Evolutionary conservation across 176 grass and related monocot genomes (phyloP).

Genomic region (Chrysopogon serrulatus): DNA sequence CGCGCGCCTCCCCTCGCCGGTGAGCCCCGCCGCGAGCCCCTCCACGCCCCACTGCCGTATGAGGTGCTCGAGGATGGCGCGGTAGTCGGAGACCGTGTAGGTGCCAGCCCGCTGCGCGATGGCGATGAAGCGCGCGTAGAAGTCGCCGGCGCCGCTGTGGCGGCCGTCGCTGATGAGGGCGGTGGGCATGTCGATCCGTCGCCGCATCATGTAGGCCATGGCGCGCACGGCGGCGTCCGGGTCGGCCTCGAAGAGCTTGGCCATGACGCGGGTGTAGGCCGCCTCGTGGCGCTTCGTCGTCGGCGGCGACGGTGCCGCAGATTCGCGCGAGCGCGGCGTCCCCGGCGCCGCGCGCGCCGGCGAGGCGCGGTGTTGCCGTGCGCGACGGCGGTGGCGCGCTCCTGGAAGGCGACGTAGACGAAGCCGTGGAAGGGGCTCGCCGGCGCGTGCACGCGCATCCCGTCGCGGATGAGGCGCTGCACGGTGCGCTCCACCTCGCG

Average conservation of each 20-base stretch:
- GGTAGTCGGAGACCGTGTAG: constrained; percentile 71
- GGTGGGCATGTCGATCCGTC: constrained; percentile 58
- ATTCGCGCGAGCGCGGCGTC: constrained; percentile 43
- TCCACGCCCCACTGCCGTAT: constrained; percentile 50
- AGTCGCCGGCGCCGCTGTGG: constrained; percentile 10
- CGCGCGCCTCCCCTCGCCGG: constrained; percentile 52
- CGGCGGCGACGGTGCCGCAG: constrained; percentile 65
- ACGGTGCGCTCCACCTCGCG: constrained; percentile 70
- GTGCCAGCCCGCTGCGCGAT: constrained; percentile 39
- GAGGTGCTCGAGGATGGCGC: constrained; percentile 54
- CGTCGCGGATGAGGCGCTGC: constrained; percentile 62
- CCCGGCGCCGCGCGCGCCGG: constrained; percentile 24
- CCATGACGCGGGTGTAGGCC: constrained; percentile 48
- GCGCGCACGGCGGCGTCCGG: constrained; percentile 53
- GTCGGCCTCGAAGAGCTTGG: constrained; percentile 51
- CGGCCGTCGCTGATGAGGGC: constrained; percentile 54
- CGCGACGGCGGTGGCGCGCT: constrained; percentile 65
- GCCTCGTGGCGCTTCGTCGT: constrained; percentile 88
- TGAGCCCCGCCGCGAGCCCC: constrained; percentile 30
- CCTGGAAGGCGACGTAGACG: constrained; percentile 72
- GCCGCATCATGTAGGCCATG: constrained; percentile 71
- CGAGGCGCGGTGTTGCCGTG: constrained; percentile 71
- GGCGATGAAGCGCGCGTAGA: constrained; percentile 45
- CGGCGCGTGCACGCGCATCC: constrained; percentile 31
- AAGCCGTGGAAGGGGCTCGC: constrained; percentile 55